Evolutionary conservation across 2,329 filamentous ascomycete genomes (phyloP), one percentile per base, ranked within the genome.

Genomic region (Neofusicoccum umdonicola): DNA sequence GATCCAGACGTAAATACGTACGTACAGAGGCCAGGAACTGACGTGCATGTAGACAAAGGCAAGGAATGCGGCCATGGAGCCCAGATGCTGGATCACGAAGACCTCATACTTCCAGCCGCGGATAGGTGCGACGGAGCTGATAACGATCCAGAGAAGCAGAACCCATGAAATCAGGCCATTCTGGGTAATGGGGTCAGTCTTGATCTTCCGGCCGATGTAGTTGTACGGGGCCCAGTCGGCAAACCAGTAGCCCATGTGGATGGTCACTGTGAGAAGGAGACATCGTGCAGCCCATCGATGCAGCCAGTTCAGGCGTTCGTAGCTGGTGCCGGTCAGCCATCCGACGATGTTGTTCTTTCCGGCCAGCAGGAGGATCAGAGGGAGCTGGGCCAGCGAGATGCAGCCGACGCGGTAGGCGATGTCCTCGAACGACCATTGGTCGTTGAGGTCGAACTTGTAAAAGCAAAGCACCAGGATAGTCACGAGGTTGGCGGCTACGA

Each of bases 251-350:
- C 86, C 89, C 66, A 90, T 88, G 69, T 92, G 89, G 3, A 91
- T 82, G 0, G 88, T 87, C 1, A 85, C 86, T 0, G 87, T 90
- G 15, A 91, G 77, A 41, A 91, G 83, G 78, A 91, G 85, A 63
- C 87, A 89, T 65, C 89, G 83, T 3, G 86, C 87, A 9, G 88
- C 85, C 89, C 89, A 92, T 66, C 89, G 84, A 70, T 92, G 89
- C 61, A 91, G 76, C 89, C 89, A 91, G 73, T 90, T 91, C 65
- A 91, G 78, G 8, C 87, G 83, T 76, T 91, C 89, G 70, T 91
- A 87, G 66, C 87, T 87, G 9, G 84, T 82, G 11, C 88, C 89
- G 3, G 84, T 81, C 27, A 91, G 76, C 62, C 82, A 79, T 0
- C 85, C 87, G n/a, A 91, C 77, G 19, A 86, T 77, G 68, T 85